Evolutionary conservation across 2,329 filamentous ascomycete species (phyloP).

Genomic region (Dothistroma septosporum): DNA sequence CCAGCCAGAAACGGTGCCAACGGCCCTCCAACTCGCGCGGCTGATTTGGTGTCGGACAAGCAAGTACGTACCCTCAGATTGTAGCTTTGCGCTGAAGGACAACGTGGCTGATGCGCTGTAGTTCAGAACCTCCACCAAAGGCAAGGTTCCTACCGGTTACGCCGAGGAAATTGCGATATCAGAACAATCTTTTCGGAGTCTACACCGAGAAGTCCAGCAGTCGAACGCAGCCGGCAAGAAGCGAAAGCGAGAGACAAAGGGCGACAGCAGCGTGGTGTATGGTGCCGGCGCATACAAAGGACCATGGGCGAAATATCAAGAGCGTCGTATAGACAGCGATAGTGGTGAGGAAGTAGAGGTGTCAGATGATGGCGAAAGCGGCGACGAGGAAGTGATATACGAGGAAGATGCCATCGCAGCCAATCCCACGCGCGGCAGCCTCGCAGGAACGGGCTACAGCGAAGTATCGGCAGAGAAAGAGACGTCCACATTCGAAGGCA

Average conservation of each 20-base stretch:
- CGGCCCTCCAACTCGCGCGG: conserved; percentile 29
- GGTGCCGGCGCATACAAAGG: conserved; percentile 86
- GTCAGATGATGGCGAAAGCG: conserved; percentile 70
- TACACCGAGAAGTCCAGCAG: conserved; percentile 73
- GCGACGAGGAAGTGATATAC: conserved; percentile 72
- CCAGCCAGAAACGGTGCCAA: conserved; percentile 35
- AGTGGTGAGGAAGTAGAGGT: conserved; percentile 65
- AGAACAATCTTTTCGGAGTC: conserved; percentile 82
- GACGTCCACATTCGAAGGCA: conserved; percentile 82
- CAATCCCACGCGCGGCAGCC: conserved; percentile 46
- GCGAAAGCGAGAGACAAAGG: conserved; percentile 77
- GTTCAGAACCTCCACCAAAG: conserved; percentile 37
- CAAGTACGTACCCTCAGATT: not conserved
- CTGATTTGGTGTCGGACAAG: conserved; percentile 25
- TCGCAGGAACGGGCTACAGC: conserved; percentile 52
- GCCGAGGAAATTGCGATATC: conserved; percentile 86
- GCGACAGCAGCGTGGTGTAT: conserved; percentile 76
- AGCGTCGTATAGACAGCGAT: conserved; percentile 66
- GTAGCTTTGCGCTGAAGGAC: no score
- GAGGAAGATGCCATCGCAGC: conserved; percentile 68
- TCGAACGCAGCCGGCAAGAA: conserved; percentile 56
- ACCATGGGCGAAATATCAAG: conserved; percentile 84
- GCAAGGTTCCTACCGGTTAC: conserved; percentile 64
- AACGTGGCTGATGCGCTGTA: no score
- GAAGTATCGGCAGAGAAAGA: conserved; percentile 54